These are phyloP conservation scores for Zasmidium angulare DNA, from an alignment of 2,329 filamentous ascomycete species.

Conservation along the genomic window DNA sequence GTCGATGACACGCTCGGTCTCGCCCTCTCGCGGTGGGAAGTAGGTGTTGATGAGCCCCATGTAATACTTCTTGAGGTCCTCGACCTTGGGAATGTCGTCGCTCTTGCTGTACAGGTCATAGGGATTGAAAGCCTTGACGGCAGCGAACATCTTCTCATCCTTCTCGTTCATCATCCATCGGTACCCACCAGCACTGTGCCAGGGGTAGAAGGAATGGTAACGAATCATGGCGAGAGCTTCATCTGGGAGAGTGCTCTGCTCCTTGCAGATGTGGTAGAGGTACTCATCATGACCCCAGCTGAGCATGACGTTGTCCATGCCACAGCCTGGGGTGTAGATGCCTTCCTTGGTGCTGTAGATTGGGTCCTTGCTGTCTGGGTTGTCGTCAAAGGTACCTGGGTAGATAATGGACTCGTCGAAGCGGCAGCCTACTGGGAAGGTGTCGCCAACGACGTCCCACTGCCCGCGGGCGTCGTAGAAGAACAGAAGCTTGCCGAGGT, in stretches of 20 bases:
- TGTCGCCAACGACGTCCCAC: slow-evolving; percentile 91
- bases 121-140: slow-evolving; percentile 83
- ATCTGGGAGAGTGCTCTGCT: slow-evolving; percentile 73
- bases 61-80: slow-evolving; percentile 78
- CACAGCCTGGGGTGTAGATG: slow-evolving; percentile 77
- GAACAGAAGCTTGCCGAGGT: slow-evolving; percentile 76
- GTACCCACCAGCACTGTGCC: slow-evolving; percentile 82
- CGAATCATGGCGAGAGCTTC: slow-evolving; percentile 91
- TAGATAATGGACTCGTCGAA: slow-evolving; percentile 79
- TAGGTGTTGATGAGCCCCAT: slow-evolving; percentile 71
- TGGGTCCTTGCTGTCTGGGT: slow-evolving; percentile 70
- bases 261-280: slow-evolving; percentile 81
- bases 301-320: slow-evolving; percentile 84
- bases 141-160: slow-evolving; percentile 75
- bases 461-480: slow-evolving; percentile 82
- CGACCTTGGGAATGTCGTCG: slow-evolving; percentile 72
- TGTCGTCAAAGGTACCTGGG: slow-evolving; percentile 71
- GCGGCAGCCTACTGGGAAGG: slow-evolving; percentile 74
- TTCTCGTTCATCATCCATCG: slow-evolving; percentile 78
- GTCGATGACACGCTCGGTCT: slow-evolving; percentile 57
- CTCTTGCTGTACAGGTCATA: slow-evolving; percentile 93
- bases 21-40: slow-evolving; percentile 39
- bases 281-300: slow-evolving; percentile 90
- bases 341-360: slow-evolving; percentile 75
- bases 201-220: slow-evolving; percentile 91